These are phyloP conservation scores for Phialemonium atrogriseum DNA, from an alignment of 2,329 filamentous ascomycete species.

Conservation along the genomic window DNA sequence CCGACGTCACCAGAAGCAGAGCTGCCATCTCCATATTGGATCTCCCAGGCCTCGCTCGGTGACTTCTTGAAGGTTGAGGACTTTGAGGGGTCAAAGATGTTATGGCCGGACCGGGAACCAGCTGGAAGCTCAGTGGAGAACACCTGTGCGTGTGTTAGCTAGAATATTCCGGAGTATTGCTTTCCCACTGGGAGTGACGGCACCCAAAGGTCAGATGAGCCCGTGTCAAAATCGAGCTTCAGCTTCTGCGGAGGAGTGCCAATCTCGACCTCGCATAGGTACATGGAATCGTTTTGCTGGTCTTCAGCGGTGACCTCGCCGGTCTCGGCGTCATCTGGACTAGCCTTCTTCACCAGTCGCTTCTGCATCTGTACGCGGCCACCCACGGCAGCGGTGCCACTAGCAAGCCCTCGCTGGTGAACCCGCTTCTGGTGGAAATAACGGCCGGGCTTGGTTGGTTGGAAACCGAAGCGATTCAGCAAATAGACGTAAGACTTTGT, in stretches of 20 bases:
- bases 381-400: constrained; percentile 34
- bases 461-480: constrained; percentile 54
- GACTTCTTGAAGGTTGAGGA: constrained; percentile 50
- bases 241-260: constrained; percentile 57
- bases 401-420: constrained; percentile 38
- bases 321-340: constrained; percentile 20
- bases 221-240: constrained; percentile 61
- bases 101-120: constrained; percentile 27
- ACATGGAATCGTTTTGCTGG: constrained; percentile 58
- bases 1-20: constrained; percentile 57
- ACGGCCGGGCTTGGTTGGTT: constrained; percentile 54
- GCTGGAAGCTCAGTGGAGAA: constrained; percentile 42
- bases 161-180: too few relatives aligned
- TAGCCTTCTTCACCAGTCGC: constrained; percentile 38
- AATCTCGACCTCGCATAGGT: constrained; percentile 55
- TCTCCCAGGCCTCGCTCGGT: constrained; percentile 49
- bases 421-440: constrained; percentile 44
- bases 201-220: constrained; percentile 64
- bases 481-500: constrained; percentile 55
- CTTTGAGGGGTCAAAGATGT: constrained; percentile 50
- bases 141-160: constrained; percentile 26
- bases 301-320: constrained; percentile 52
- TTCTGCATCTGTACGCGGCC: constrained; percentile 38
- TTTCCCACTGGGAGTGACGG: too few relatives aligned
- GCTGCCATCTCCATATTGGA: constrained; percentile 62